These are phyloP conservation scores for Penicillium steckii DNA, from an alignment of 495 filamentous ascomycete genomes.

Conservation along the genomic window DNA sequence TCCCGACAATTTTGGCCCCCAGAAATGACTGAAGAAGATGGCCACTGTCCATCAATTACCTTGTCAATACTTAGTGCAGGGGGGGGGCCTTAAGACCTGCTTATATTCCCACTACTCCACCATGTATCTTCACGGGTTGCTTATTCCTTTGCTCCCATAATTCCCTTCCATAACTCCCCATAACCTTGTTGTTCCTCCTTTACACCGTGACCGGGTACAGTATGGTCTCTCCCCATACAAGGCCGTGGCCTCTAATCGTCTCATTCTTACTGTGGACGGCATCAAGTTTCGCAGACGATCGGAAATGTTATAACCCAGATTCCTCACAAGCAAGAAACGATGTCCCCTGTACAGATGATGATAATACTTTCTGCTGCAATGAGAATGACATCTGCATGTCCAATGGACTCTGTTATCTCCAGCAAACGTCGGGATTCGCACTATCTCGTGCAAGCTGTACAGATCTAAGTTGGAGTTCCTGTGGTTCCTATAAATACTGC, in stretches of 20 bases:
- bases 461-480: conserved; percentile 23
- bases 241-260: neutral
- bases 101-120: neutral
- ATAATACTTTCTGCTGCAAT: conserved; percentile 70
- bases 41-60: neutral
- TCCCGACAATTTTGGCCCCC: neutral
- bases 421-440: conserved; percentile 16
- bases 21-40: neutral
- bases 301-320: conserved; percentile 30
- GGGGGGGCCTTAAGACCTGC: neutral
- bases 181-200: neutral
- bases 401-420: conserved; percentile 29
- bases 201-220: neutral
- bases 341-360: conserved; percentile 37
- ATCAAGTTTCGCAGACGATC: neutral
- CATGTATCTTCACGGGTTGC: neutral
- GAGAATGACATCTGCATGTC: conserved; percentile 68
- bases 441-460: conserved; percentile 26
- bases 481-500: conserved; percentile 6
- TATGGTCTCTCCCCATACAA: neutral
- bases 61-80: neutral
- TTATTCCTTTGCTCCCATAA: neutral
- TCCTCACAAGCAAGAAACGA: conserved; percentile 8
- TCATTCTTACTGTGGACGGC: neutral
- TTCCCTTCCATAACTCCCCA: neutral